These are phyloP conservation scores for Candida sanyaensis DNA, from an alignment of 1,139 yeast species.

Conservation along the genomic window DNA sequence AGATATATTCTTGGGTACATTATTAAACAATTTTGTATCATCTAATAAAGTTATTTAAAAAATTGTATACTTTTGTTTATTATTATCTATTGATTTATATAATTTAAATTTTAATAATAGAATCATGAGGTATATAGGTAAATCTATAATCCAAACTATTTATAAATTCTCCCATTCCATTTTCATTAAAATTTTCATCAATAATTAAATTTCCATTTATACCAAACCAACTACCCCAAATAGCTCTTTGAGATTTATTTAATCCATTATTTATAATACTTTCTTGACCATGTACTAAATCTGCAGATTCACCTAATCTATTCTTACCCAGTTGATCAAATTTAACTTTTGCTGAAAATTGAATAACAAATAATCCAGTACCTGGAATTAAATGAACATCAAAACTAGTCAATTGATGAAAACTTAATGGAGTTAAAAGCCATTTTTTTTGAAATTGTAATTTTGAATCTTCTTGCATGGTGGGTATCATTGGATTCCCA, in stretches of 20 bases:
- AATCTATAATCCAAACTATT: conserved; percentile 66
- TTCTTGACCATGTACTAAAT: conserved; percentile 27
- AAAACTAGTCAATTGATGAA: conserved; percentile 60
- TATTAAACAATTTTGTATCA: conserved; percentile 19
- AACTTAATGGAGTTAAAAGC: conserved; percentile 61
- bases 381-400: conserved; percentile 78
- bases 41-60: conserved; percentile 1
- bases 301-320: conserved; percentile 62
- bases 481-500: conserved; percentile 59
- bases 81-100: too few species aligned
- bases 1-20: conserved; percentile 31
- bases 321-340: conserved; percentile 75
- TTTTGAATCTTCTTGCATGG: conserved; percentile 45
- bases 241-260: conserved; percentile 28
- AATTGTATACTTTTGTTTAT: not conserved
- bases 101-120: conserved; percentile 39
- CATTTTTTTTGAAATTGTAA: conserved; percentile 65
- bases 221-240: conserved; percentile 74
- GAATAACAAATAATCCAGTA: conserved; percentile 54
- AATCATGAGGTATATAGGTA: conserved; percentile 62
- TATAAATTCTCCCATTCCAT: conserved; percentile 46
- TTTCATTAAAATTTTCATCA: conserved; percentile 54
- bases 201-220: conserved; percentile 58
- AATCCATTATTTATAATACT: conserved; percentile 9
- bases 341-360: conserved; percentile 63